Conservation (phyloP, 2,329 filamentous ascomycete genomes). For the Aureobasidium musti region DNA sequence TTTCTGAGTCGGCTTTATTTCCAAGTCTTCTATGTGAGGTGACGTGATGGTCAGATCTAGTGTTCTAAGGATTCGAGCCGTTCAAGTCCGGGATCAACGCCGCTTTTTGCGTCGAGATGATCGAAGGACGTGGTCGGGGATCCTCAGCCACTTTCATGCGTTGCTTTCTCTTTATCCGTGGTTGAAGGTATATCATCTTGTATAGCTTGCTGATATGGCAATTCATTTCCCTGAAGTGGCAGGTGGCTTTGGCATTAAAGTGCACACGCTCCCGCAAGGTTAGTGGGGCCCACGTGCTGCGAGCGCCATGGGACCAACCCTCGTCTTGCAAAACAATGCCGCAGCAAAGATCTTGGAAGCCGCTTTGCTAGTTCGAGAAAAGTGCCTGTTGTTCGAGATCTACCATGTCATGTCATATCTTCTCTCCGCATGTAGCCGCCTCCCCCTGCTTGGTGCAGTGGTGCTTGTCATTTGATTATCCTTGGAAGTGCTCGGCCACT, state of each 20-base stretch:
- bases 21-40: slow-evolving; percentile 11
- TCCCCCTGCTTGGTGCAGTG: slow-evolving; percentile 5
- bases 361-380: slow-evolving; percentile 22
- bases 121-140: neutral
- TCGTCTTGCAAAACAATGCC: slow-evolving; percentile 7
- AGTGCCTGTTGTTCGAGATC: slow-evolving; percentile 13
- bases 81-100: neutral
- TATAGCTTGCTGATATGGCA: slow-evolving; percentile 2
- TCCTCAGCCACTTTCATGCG: slow-evolving; percentile 4
- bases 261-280: slow-evolving; percentile 18
- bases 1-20: neutral
- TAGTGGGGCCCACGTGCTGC: slow-evolving; percentile 23
- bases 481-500: slow-evolving; percentile 2
- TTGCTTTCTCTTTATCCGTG: slow-evolving; percentile 18
- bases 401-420: slow-evolving; percentile 6
- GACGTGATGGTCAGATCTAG: slow-evolving; percentile 14
- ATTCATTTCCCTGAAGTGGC: slow-evolving; percentile 25
- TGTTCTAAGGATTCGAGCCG: neutral
- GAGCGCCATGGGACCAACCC: no score
- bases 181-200: slow-evolving; percentile 7
- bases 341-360: slow-evolving; percentile 20
- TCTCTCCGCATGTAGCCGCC: neutral
- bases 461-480: neutral
- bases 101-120: neutral
- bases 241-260: slow-evolving; percentile 22